Conservation (phyloP, 2,329 filamentous ascomycete genomes). For the Fusarium chuoi region DNA sequence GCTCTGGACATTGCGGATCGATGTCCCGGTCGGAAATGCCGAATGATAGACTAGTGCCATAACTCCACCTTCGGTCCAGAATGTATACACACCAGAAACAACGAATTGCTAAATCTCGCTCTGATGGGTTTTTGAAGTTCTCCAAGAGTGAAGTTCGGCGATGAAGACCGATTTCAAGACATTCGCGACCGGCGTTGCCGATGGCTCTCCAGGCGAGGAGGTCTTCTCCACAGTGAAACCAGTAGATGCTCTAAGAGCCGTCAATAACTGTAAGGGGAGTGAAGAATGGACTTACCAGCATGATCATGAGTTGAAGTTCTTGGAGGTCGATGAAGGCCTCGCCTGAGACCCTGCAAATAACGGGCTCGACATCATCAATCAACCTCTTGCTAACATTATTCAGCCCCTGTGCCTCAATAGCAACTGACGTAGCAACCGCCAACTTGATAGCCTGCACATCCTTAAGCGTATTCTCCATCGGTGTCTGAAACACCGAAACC, state of each 20-base stretch:
- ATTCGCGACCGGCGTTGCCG: neutral
- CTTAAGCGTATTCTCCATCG: neutral
- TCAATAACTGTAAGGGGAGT: too few relatives aligned
- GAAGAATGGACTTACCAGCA: neutral
- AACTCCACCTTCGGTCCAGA: conserved; percentile 3
- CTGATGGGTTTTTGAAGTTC: neutral
- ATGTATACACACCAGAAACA: conserved; percentile 18
- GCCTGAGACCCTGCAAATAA: conserved; percentile 7
- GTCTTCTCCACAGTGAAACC: conserved; percentile 11
- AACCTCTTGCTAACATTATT: conserved; percentile 10
- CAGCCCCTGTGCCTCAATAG: neutral
- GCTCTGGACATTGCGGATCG: neutral
- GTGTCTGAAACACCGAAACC: neutral
- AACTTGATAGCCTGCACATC: conserved; percentile 9
- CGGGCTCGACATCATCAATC: conserved; percentile 6
- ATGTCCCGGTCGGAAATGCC: conserved; percentile 8
- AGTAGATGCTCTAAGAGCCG: conserved; percentile 4
- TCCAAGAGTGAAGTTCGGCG: conserved; percentile 3
- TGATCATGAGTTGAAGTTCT: conserved; percentile 9
- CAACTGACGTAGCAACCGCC: neutral
- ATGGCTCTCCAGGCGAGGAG: conserved; percentile 14
- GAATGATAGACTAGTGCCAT: conserved; percentile 2
- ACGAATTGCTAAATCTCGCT: neutral
- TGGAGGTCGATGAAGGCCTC: conserved; percentile 4
- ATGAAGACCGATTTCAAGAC: neutral